Percentiles rank a stretch among this genome's conserved stretches.
Conservation (phyloP, 306 rosid species). For the Hippophae gyantsensis region DNA sequence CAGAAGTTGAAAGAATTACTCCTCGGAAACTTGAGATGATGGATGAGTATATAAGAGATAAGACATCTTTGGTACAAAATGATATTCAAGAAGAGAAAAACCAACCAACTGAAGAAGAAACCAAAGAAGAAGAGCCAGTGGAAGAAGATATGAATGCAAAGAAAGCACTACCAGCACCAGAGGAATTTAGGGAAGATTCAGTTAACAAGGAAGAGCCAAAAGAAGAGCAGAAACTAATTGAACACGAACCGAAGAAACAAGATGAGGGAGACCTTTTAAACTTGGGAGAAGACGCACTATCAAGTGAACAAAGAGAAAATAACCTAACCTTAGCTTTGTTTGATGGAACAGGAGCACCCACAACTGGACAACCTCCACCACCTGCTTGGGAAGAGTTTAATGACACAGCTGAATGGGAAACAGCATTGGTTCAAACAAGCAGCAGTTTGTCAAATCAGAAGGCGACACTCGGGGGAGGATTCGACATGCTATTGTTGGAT, state of each 20-base stretch:
- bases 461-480: slow-evolving; percentile 57
- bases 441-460: slow-evolving; percentile 40
- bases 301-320: slow-evolving; percentile 33
- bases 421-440: slow-evolving; percentile 59
- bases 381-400: slow-evolving; percentile 62
- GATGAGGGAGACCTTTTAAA: slow-evolving; percentile 58
- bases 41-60: slow-evolving; percentile 69
- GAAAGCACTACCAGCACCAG: slow-evolving; percentile 68
- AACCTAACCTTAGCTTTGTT: slow-evolving; percentile 69
- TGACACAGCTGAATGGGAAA: slow-evolving; percentile 74
- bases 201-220: slow-evolving; percentile 25
- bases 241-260: slow-evolving; percentile 5
- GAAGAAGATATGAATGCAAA: slow-evolving; percentile 35
- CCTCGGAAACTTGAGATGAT: slow-evolving; percentile 61
- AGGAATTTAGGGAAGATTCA: slow-evolving; percentile 15
- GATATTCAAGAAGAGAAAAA: slow-evolving; percentile 1
- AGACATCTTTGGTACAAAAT: slow-evolving; percentile 30
- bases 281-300: slow-evolving; percentile 40
- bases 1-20: slow-evolving; percentile 64
- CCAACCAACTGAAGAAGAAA: slow-evolving; percentile 3
- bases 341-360: slow-evolving; percentile 30
- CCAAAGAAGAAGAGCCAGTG: slow-evolving; percentile 7
- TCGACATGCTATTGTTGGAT: slow-evolving; percentile 57
- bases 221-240: slow-evolving; percentile 17
- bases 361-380: slow-evolving; percentile 7